phyloP scores from a whole-genome alignment of 805 yeast species.

The Wickerhamomyces queroliae region DNA sequence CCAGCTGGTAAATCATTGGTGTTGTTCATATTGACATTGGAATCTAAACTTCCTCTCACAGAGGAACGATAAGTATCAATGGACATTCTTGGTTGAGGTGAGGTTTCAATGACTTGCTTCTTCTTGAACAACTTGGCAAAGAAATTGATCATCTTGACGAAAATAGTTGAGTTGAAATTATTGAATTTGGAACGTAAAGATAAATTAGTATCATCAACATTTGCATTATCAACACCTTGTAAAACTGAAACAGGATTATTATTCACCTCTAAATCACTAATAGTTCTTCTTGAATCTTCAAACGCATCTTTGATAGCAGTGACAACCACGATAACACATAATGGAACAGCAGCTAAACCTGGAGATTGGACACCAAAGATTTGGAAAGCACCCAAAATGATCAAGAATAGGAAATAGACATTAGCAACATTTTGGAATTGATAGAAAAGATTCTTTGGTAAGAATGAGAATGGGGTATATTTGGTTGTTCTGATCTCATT shows the following conservation, averaged over 20 bases:
- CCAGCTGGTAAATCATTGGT: not conserved
- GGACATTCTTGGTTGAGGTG: constrained; percentile 7
- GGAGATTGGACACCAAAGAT: constrained; percentile 82
- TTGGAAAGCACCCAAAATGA: constrained; percentile 70
- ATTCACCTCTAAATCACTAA: constrained; percentile 66
- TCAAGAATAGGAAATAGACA: constrained; percentile 73
- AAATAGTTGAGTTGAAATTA: constrained; percentile 35
- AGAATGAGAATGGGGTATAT: constrained; percentile 83
- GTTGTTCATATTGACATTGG: constrained; percentile 1
- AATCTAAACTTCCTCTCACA: constrained; percentile 3
- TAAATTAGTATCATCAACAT: constrained; percentile 54
- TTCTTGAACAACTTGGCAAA: constrained; percentile 13
- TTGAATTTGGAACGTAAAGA: constrained; percentile 64
- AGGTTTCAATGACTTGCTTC: constrained; percentile 6
- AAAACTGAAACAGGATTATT: constrained; percentile 66
- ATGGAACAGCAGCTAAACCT: constrained; percentile 68
- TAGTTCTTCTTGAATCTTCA: constrained; percentile 74
- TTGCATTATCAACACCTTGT: constrained; percentile 45
- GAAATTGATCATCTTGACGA: constrained; percentile 17
- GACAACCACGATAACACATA: constrained; percentile 67
- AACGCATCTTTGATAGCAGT: constrained; percentile 78
- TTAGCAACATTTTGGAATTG: constrained; percentile 92
- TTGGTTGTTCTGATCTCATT: constrained; percentile 86
- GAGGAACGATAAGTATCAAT: constrained; percentile 13
- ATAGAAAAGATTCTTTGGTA: constrained; percentile 75